These are phyloP conservation scores for Periconia sp. DNA, from an alignment of 2,329 filamentous ascomycete species.

Conservation along the genomic window DNA sequence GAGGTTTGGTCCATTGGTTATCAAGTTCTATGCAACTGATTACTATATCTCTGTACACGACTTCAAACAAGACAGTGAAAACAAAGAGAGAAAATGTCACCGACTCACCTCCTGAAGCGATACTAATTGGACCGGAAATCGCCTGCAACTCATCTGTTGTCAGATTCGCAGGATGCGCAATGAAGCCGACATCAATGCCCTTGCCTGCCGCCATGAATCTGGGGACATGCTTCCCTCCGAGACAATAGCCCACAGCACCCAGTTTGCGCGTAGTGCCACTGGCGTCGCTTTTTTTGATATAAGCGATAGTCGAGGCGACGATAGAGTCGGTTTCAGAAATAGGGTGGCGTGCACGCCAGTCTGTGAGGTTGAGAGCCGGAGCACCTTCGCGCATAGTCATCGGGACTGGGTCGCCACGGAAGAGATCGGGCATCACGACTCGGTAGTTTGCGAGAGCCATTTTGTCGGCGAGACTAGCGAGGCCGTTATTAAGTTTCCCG, in stretches of 20 bases:
- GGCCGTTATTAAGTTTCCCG: neutral
- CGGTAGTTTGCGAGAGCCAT: conserved; percentile 33
- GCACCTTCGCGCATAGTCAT: conserved; percentile 29
- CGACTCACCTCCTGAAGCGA: conserved; percentile 56
- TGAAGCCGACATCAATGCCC: conserved; percentile 63
- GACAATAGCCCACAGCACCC: conserved; percentile 70
- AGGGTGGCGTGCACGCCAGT: conserved; percentile 50
- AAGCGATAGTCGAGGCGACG: conserved; percentile 56
- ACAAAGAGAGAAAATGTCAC: neutral
- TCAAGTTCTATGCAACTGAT: conserved; percentile 16
- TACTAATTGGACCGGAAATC: conserved; percentile 69
- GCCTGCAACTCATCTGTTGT: conserved; percentile 65
- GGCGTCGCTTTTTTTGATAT: conserved; percentile 53
- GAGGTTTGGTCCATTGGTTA: conserved; percentile 12
- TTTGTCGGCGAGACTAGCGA: conserved; percentile 33
- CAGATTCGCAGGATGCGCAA: conserved; percentile 72
- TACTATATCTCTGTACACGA: neutral
- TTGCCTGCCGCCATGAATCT: conserved; percentile 60
- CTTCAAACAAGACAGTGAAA: neutral
- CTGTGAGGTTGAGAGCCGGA: conserved; percentile 35
- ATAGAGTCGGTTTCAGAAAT: conserved; percentile 50
- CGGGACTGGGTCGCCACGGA: conserved; percentile 36
- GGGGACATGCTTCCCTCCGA: conserved; percentile 73
- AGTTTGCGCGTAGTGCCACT: conserved; percentile 52
- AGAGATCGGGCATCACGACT: conserved; percentile 38